A percentile compares a stretch with the other conserved stretches of the same genome.
phyloP scores from a whole-genome alignment of 2,329 filamentous ascomycete genomes.

The Talaromyces marneffei region DNA sequence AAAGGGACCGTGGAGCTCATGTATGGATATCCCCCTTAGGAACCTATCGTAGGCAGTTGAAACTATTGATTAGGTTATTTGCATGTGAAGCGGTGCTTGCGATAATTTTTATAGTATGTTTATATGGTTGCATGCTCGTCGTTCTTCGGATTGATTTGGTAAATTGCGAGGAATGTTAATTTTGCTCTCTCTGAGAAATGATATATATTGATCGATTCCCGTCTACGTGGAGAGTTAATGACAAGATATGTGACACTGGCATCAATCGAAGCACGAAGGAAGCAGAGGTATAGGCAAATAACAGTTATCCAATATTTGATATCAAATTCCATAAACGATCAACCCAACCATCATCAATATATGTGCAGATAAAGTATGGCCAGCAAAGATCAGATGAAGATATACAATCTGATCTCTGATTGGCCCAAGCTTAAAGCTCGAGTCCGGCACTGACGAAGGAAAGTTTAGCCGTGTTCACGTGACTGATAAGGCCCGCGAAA shows the following conservation, averaged over 20 bases:
- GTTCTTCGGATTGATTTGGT: not conserved
- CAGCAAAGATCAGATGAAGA: not conserved
- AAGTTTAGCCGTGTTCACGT: conserved; percentile 22
- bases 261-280: not conserved
- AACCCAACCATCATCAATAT: not conserved
- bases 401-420: not conserved
- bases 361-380: not conserved
- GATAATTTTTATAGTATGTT: not conserved
- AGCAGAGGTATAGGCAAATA: not conserved
- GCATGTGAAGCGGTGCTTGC: too few species aligned
- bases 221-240: too few species aligned
- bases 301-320: not conserved
- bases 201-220: too few species aligned
- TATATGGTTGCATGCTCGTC: not conserved
- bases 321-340: not conserved
- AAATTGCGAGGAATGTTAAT: not conserved
- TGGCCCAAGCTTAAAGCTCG: not conserved
- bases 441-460: not conserved
- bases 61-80: too few species aligned
- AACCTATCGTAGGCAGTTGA: too few species aligned
- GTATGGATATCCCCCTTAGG: too few species aligned
- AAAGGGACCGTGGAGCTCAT: too few species aligned
- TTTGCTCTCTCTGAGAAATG: too few species aligned
- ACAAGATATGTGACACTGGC: too few species aligned
- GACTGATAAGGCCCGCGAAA: conserved; percentile 17